These are phyloP conservation scores for Penicillium paneum DNA, from an alignment of 2,329 filamentous ascomycete species.

Conservation along the genomic window DNA sequence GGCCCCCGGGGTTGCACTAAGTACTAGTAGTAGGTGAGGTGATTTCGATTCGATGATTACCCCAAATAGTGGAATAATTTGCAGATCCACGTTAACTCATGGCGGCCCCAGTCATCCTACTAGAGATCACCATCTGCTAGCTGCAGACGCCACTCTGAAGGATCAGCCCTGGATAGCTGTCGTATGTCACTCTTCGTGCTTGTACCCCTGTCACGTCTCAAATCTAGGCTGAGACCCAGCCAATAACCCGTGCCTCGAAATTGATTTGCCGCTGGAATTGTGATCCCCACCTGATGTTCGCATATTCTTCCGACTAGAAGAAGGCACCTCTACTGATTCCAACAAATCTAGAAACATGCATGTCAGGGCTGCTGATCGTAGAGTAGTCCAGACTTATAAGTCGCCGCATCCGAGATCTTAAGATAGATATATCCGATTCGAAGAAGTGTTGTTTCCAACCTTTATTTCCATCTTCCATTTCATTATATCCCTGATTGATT, in stretches of 20 bases:
- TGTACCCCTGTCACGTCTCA: constrained; percentile 6
- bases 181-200: constrained; percentile 8
- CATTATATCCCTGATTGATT: constrained; percentile 29
- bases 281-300: constrained; percentile 8
- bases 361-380: constrained; percentile 8
- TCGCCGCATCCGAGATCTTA: constrained; percentile 14
- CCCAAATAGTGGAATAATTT: constrained; percentile 2
- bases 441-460: constrained; percentile 14
- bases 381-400: constrained; percentile 16
- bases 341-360: constrained; percentile 25
- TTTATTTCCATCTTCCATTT: constrained; percentile 27
- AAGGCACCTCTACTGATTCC: constrained; percentile 6
- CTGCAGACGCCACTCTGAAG: not conserved
- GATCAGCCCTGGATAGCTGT: constrained; percentile 4
- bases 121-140: constrained; percentile 8
- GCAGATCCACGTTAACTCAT: constrained; percentile 11
- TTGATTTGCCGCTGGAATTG: constrained; percentile 11
- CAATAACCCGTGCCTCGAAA: constrained; percentile 4
- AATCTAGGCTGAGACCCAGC: constrained; percentile 10
- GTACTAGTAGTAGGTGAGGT: not conserved
- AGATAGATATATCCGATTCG: constrained; percentile 10
- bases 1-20: not conserved
- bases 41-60: constrained; percentile 3
- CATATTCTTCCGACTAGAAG: constrained; percentile 11
- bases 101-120: not conserved